A percentile compares a stretch with the other conserved stretches of the same genome.
phyloP scores from a whole-genome alignment of 1,139 yeast species.

The Saccharomyces hybrid region DNA sequence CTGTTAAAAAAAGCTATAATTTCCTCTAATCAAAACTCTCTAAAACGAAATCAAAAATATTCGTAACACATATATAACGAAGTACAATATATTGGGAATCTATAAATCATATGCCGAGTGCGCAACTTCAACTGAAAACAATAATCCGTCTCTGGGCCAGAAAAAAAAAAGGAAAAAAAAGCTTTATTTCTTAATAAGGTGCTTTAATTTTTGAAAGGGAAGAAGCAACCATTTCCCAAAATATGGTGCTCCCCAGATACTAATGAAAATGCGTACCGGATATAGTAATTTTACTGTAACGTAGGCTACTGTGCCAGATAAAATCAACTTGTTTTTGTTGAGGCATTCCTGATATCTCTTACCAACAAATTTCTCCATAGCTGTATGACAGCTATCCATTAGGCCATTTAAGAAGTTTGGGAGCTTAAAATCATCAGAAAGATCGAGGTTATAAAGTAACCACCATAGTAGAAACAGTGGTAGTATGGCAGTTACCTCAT shows the following conservation, averaged over 20 bases:
- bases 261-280: constrained; percentile 27
- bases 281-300: constrained; percentile 56
- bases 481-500: constrained; percentile 75
- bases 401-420: constrained; percentile 18
- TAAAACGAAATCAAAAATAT: background rate
- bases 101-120: constrained; percentile 1
- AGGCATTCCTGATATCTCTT: constrained; percentile 18
- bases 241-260: constrained; percentile 33
- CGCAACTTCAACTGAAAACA: background rate
- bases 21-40: background rate
- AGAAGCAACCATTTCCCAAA: constrained; percentile 21
- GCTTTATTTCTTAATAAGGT: background rate
- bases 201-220: constrained; percentile 16
- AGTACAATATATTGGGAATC: background rate
- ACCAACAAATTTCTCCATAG: constrained; percentile 28
- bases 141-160: background rate
- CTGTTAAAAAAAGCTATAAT: background rate
- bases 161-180: background rate
- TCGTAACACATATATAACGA: background rate
- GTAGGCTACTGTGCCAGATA: constrained; percentile 87
- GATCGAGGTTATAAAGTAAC: constrained; percentile 50
- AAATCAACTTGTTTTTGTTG: constrained; percentile 37
- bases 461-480: constrained; percentile 80
- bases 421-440: constrained; percentile 33
- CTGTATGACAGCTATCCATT: constrained; percentile 20